These are phyloP conservation scores for Komagataella pastoris DNA, from an alignment of 805 yeast species.

Conservation along the genomic window DNA sequence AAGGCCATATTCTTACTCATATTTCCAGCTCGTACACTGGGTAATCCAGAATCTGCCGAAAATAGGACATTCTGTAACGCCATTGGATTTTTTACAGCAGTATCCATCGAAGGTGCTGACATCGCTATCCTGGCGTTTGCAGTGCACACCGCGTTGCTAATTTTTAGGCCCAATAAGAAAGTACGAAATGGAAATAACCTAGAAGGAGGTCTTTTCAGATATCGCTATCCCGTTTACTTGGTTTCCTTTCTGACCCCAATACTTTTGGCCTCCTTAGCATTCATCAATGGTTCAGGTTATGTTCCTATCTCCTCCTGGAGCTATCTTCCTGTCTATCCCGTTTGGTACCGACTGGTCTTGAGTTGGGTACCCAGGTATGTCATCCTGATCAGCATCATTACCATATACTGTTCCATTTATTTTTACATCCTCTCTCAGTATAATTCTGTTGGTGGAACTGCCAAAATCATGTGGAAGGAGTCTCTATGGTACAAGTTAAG, in stretches of 20 bases:
- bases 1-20: slow-evolving; percentile 59
- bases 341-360: slow-evolving; percentile 60
- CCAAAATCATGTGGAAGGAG: slow-evolving; percentile 11
- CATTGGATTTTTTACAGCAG: slow-evolving; percentile 72
- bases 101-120: slow-evolving; percentile 78
- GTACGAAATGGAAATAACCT: slow-evolving; percentile 23
- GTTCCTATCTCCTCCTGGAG: slow-evolving; percentile 62
- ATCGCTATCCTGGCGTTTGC: slow-evolving; percentile 74
- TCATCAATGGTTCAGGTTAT: slow-evolving; percentile 43
- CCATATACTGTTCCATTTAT: slow-evolving; percentile 60
- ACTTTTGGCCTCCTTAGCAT: slow-evolving; percentile 60
- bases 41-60: slow-evolving; percentile 4
- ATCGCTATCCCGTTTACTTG: slow-evolving; percentile 44
- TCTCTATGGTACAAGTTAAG: slow-evolving; percentile 17
- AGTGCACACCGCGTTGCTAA: slow-evolving; percentile 62
- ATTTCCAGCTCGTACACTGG: slow-evolving; percentile 31
- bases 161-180: slow-evolving; percentile 47
- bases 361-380: slow-evolving; percentile 77
- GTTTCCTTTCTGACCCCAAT: slow-evolving; percentile 48
- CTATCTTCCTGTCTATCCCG: slow-evolving; percentile 58
- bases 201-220: slow-evolving; percentile 65
- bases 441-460: slow-evolving; percentile 24
- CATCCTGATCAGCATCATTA: slow-evolving; percentile 46
- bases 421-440: slow-evolving; percentile 56
- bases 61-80: slow-evolving; percentile 36